These are phyloP conservation scores for Angophora floribunda DNA, from an alignment of 345 rosid genomes.

Conservation along the genomic window DNA sequence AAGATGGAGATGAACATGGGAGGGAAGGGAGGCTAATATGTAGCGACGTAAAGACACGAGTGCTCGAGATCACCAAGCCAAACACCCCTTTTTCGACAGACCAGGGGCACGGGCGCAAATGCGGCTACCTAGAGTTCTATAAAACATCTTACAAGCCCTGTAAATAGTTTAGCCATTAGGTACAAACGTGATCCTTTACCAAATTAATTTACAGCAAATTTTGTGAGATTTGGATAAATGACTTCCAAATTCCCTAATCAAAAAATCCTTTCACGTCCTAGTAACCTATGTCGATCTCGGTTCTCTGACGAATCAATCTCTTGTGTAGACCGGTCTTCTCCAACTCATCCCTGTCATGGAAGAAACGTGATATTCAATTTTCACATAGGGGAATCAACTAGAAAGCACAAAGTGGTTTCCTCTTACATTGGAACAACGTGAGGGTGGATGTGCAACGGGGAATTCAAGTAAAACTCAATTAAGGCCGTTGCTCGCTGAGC, in stretches of 20 bases:
- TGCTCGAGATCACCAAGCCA: background rate
- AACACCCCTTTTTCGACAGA: background rate
- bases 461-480: background rate
- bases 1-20: no score
- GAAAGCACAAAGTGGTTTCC: background rate
- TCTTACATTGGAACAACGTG: background rate
- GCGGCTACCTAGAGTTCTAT: background rate
- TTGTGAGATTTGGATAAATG: background rate
- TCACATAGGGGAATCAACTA: background rate
- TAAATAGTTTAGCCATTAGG: background rate
- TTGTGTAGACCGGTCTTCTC: background rate
- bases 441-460: background rate
- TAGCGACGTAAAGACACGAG: background rate
- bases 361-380: background rate
- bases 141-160: background rate
- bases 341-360: background rate
- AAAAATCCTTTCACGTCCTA: background rate
- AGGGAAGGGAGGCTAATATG: no score
- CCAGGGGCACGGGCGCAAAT: background rate
- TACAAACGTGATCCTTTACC: background rate
- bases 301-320: background rate
- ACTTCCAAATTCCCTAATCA: background rate
- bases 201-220: background rate
- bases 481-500: background rate
- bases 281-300: background rate